Conservation (phyloP, 2,329 filamentous ascomycete species). For the Alternaria gaisen region DNA sequence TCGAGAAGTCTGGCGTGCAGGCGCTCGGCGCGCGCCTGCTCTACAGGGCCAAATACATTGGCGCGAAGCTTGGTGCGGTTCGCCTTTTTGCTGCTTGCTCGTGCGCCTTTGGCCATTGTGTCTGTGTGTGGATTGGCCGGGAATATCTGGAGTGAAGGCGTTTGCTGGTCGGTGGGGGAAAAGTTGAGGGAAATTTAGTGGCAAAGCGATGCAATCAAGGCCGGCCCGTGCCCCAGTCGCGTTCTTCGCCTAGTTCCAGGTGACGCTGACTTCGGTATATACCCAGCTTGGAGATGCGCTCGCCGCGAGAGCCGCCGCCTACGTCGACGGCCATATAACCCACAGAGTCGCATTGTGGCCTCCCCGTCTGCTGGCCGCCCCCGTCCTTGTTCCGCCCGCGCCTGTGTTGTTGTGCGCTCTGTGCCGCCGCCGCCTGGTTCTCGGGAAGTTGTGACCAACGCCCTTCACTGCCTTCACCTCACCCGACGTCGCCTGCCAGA, state of each 20-base stretch:
- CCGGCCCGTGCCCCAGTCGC: conserved; percentile 27
- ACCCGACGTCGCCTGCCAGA: conserved; percentile 16
- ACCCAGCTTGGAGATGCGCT: conserved; percentile 24
- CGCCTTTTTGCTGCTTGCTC: conserved; percentile 80
- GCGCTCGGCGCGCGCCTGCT: conserved; percentile 80
- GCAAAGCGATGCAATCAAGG: conserved; percentile 24
- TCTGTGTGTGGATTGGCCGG: background rate
- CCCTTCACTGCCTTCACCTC: conserved; percentile 20
- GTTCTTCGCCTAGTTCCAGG: conserved; percentile 28
- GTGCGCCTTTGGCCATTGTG: conserved; percentile 86
- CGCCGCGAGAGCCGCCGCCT: conserved; percentile 38
- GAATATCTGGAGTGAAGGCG: conserved; percentile 11
- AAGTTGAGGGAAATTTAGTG: conserved; percentile 31
- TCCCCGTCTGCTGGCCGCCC: background rate
- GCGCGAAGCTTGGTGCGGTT: conserved; percentile 84
- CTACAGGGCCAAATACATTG: conserved; percentile 84
- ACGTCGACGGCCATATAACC: conserved; percentile 24
- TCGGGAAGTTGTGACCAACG: conserved; percentile 31
- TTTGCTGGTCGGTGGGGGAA: conserved; percentile 16
- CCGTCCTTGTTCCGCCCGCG: background rate
- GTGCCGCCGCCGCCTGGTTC: conserved; percentile 8
- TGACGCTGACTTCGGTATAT: conserved; percentile 35
- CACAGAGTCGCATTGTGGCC: conserved; percentile 3
- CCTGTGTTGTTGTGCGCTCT: conserved; percentile 3
- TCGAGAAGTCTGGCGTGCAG: conserved; percentile 87